Conservation (phyloP, 2,329 filamentous ascomycete species). For the Hypoxylon sp. region DNA sequence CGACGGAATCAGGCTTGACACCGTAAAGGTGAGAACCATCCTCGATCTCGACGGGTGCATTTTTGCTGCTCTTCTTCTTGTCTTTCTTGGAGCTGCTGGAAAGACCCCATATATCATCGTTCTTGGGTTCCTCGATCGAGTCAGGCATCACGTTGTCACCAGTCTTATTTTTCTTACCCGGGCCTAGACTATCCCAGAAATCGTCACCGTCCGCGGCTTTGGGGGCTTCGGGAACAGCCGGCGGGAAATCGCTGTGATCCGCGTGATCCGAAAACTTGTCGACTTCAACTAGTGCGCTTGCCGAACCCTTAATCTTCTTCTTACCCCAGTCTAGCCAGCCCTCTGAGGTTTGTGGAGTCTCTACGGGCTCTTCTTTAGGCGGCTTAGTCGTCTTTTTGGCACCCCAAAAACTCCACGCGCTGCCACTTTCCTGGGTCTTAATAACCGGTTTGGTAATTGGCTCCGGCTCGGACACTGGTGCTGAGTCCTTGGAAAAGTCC, state of each 20-base stretch:
- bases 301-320: conserved; percentile 43
- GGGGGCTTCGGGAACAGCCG: conserved; percentile 33
- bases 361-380: conserved; percentile 20
- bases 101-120: conserved; percentile 50
- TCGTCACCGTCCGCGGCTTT: conserved; percentile 32
- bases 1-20: conserved; percentile 55
- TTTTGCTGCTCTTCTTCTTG: conserved; percentile 60
- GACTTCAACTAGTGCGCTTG: conserved; percentile 33
- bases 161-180: conserved; percentile 39
- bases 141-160: conserved; percentile 50
- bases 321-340: conserved; percentile 43
- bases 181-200: conserved; percentile 34
- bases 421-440: conserved; percentile 53
- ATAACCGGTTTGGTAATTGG: conserved; percentile 28
- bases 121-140: conserved; percentile 53
- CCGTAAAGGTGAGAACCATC: conserved; percentile 56
- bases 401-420: conserved; percentile 64
- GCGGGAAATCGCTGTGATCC: conserved; percentile 1
- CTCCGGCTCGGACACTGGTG: conserved; percentile 44
- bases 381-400: conserved; percentile 58
- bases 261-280: conserved; percentile 33
- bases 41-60: conserved; percentile 57
- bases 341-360: conserved; percentile 20
- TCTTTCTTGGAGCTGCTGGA: conserved; percentile 53
- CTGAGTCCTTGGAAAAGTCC: conserved; percentile 39